Base-by-base conservation (phyloP, 2,329 filamentous ascomycete species). In the Monosporascus sp. region DNA sequence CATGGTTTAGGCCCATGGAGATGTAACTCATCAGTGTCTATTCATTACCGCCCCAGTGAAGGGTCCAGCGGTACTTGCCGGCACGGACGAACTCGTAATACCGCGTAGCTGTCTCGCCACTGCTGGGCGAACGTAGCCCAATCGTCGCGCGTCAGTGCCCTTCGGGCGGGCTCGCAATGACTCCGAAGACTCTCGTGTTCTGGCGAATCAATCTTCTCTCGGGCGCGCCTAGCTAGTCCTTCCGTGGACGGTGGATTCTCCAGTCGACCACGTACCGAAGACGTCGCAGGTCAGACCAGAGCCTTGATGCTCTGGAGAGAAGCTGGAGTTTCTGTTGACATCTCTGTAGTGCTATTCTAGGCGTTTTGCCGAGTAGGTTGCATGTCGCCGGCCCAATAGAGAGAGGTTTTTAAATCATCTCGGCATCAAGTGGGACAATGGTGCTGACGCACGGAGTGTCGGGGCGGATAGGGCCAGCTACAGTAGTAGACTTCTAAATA, bases 201-300 rank as follows among this genome's bases (percentile, higher is more conserved):
- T 17, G 77, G 72, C 35, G 76, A 76, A 46, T 85, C 72, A 16
- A 65, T 64, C 60, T 81, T 79, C 53, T 73, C 68, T 27, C 70
- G 65, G 16, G 82, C 78, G 40, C 77, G 75, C 11, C 74, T 65
- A 24, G 71, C 67, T 48, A 94, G 78, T 51, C 82, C 80, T 8
- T 77, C 72, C 72, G 16, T 78, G 81, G 20, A 94, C 82, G 2
- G 84, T 82, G 40, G 75, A 75, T 53, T 53, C 88, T 85, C 88
- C 89, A 93, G 74, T 93, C 80, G 46, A 94, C 89, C 58, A 86
- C 83, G 90, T 94, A 60, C 88, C 88, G 68, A 92, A 91, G 62
- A 91, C 81, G 71, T 91, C 88, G 64, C 90, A 91, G 51, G 85
- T 77, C 37, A 91, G 74, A 7, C 37, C n/a, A 91, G 74, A 7